Percentiles rank a stretch among this genome's conserved stretches.
phyloP scores from a whole-genome alignment of 139 green algal species.

The Marvania coccoides region DNA sequence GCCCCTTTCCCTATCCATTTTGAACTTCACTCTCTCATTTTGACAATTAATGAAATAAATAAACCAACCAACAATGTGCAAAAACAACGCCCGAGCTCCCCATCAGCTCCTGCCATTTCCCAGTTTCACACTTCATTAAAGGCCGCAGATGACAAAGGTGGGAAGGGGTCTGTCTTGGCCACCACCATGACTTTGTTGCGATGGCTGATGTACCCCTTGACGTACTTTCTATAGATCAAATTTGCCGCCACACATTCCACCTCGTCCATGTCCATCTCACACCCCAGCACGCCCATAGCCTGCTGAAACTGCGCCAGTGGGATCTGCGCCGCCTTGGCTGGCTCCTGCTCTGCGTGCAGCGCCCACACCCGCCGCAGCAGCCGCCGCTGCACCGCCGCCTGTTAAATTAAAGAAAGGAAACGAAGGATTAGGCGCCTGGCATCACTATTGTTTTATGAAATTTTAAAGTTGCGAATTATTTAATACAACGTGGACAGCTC shows the following conservation, averaged over 20 bases:
- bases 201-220: constrained; percentile 84
- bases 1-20: neutral
- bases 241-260: constrained; percentile 82
- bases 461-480: too few species aligned
- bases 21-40: too few species aligned
- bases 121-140: constrained; percentile 2
- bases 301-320: constrained; percentile 29
- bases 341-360: constrained; percentile 44
- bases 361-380: constrained; percentile 49
- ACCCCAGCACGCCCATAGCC: constrained; percentile 36
- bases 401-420: too few species aligned
- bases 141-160: neutral
- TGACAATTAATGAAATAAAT: too few species aligned
- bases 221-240: constrained; percentile 72
- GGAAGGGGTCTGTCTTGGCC: constrained; percentile 30
- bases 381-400: constrained; percentile 46
- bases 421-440: too few species aligned
- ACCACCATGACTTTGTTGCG: constrained; percentile 62
- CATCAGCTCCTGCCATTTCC: too few species aligned
- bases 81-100: neutral
- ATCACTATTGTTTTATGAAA: too few species aligned
- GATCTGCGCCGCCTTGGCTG: constrained; percentile 50
- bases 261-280: constrained; percentile 66
- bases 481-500: too few species aligned
- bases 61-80: neutral